These are phyloP conservation scores for Fusarium sp. DNA, from an alignment of 2,329 filamentous ascomycete species.

Conservation along the genomic window DNA sequence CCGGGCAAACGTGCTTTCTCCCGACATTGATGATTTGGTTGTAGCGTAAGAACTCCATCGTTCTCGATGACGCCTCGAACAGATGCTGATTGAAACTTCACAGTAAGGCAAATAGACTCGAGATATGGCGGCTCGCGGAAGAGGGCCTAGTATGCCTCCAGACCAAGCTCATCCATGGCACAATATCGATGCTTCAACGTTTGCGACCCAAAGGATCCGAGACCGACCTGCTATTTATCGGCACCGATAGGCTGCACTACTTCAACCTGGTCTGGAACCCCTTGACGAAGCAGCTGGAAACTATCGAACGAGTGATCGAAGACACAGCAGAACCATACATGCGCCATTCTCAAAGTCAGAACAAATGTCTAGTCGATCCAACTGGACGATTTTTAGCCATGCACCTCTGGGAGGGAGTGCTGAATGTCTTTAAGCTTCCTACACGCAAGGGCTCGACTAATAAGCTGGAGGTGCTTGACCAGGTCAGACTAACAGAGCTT, in stretches of 20 bases:
- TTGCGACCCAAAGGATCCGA: constrained; percentile 77
- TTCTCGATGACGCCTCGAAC: constrained; percentile 25
- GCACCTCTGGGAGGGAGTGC: constrained; percentile 68
- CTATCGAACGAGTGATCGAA: constrained; percentile 59
- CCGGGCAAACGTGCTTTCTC: constrained; percentile 77
- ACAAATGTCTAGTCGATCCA: constrained; percentile 85
- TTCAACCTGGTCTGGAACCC: constrained; percentile 89
- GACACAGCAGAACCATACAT: constrained; percentile 67
- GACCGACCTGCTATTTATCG: constrained; percentile 89
- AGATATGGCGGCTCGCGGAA: constrained; percentile 77
- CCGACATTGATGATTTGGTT: constrained; percentile 82
- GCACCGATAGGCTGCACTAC: constrained; percentile 89
- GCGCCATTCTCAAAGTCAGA: constrained; percentile 82
- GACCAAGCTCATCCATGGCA: constrained; percentile 82
- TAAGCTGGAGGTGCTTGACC: constrained; percentile 60
- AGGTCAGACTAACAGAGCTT: constrained; percentile 66
- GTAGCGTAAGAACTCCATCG: constrained; percentile 73
- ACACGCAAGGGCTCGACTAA: constrained; percentile 55
- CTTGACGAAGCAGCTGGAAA: constrained; percentile 60
- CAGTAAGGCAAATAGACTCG: constrained; percentile 85
- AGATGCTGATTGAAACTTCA: constrained; percentile 43
- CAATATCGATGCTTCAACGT: constrained; percentile 83
- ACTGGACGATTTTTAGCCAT: constrained; percentile 69
- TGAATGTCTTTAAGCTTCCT: constrained; percentile 63
- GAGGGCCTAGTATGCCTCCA: constrained; percentile 71